Percentiles rank a stretch among this genome's conserved stretches.
Evolutionary conservation across 768 basidiomycete species (phyloP).

Genomic region (Gymnopilus junonius): DNA sequence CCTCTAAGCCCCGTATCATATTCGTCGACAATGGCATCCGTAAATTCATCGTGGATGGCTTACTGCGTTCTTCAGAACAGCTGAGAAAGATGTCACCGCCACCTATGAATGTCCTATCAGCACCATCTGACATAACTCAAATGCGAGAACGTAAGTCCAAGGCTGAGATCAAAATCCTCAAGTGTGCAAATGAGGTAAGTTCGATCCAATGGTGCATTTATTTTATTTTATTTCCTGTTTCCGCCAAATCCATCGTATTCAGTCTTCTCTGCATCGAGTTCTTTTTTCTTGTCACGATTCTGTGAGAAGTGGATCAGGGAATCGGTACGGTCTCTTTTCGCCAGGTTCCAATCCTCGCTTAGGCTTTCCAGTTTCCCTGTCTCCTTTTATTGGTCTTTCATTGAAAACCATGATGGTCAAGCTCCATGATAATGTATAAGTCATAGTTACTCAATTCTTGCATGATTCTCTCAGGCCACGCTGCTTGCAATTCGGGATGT

Average conservation of each 20-base stretch:
- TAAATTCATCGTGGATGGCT: constrained; percentile 67
- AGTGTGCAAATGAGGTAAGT: constrained; percentile 78
- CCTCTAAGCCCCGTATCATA: constrained; percentile 38
- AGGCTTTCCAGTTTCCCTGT: not conserved
- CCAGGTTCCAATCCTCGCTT: not conserved
- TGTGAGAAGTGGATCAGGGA: not conserved
- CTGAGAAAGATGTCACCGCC: not conserved
- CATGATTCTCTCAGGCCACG: constrained; percentile 58
- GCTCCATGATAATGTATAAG: not conserved
- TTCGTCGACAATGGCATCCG: constrained; percentile 65
- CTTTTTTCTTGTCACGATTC: not conserved
- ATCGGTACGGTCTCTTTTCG: not conserved
- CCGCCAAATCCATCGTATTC: not conserved
- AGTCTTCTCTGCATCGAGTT: not conserved
- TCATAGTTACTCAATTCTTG: constrained; percentile 5
- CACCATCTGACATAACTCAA: constrained; percentile 56
- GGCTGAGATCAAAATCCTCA: constrained; percentile 71
- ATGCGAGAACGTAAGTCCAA: constrained; percentile 77
- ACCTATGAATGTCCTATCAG: constrained; percentile 41
- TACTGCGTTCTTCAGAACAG: constrained; percentile 43
- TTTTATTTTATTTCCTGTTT: not conserved
- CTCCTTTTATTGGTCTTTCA: not conserved
- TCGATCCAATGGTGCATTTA: not conserved
- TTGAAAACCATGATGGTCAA: constrained; percentile 5
- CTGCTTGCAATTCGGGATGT: constrained; percentile 74